Evolutionary conservation across 2,329 filamentous ascomycete species (phyloP).

Genomic region (Fusarium sp.): DNA sequence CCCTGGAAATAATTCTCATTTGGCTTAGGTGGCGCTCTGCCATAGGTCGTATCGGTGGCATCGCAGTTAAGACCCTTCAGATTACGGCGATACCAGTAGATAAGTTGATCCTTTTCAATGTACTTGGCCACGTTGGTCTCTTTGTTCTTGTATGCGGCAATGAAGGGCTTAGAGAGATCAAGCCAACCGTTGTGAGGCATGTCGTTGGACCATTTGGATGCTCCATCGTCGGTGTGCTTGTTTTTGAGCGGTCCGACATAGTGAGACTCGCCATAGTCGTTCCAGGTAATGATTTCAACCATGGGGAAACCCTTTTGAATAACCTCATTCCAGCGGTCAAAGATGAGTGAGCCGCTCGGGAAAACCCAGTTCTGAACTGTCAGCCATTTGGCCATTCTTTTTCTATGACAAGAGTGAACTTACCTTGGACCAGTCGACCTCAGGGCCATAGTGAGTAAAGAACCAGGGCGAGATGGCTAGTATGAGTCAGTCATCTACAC

Average conservation of each 20-base stretch:
- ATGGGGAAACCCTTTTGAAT: constrained; percentile 57
- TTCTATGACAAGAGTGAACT: rapidly evolving
- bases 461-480: constrained; percentile 53
- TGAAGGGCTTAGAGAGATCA: constrained; percentile 63
- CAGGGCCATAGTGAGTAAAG: constrained; percentile 55
- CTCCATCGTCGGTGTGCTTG: constrained; percentile 53
- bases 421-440: constrained; percentile 28
- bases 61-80: constrained; percentile 58
- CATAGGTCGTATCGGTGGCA: constrained; percentile 60
- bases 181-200: constrained; percentile 62
- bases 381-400: constrained; percentile 40
- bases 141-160: constrained; percentile 61
- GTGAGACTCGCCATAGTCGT: constrained; percentile 64
- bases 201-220: constrained; percentile 60
- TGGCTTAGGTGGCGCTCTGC: constrained; percentile 51
- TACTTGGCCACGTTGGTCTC: constrained; percentile 50
- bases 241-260: constrained; percentile 61
- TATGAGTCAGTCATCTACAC: not conserved
- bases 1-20: constrained; percentile 63
- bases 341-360: constrained; percentile 67
- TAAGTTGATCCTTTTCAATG: constrained; percentile 58
- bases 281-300: constrained; percentile 58
- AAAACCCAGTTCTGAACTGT: constrained; percentile 67
- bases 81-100: constrained; percentile 66
- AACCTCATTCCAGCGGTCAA: constrained; percentile 63